Base-by-base conservation (phyloP, 495 filamentous ascomycete genomes). In the Aspergillus avenaceus region DNA sequence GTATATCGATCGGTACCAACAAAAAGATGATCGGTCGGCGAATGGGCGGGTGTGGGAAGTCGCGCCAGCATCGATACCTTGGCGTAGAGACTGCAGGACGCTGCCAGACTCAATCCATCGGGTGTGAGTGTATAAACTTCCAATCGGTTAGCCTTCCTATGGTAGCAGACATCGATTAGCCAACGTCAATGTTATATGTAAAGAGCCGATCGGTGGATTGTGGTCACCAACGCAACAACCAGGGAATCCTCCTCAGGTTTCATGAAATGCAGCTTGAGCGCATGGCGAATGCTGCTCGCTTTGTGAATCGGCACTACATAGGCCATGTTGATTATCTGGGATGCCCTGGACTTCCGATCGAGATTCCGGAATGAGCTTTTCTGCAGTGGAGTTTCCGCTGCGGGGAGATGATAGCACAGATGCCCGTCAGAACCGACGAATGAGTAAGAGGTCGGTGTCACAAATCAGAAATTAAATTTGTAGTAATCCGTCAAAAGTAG, bases 251-350 rank as follows among this genome's bases (percentile, higher is more conserved):
- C 84, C 31, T 88, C 82, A 3, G 81, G 64, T 49, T 76, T 75
- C 16, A 95, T 72, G 51, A 98, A 82, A 49, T 84, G 80, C 38
- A 91, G 74, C 59, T 85, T 90, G 50, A 97, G 64, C 9, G 91
- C 91, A 78, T 95, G 85, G 31, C 90, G 83, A 49, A 97, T 83
- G 65, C 88, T 95, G 63, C 85, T 96, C 22, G 93, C 86, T 55
- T 86, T 76, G 67, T 97, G 93, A 47, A 99, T 95, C 4, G 93
- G 91, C 53, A 89, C 90, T 51, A 99, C 73, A 60, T 97, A 99
- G 41, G 95, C 86, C 93, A 99, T 99, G n/a, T 26, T 58, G 41
- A 38, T 11, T 19, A 26, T 42, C n/a, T 42, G n/a, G 26, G 21
- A 12, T 26, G 11, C 7, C 21, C 9, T 26, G 8, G 22, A 26